Evolutionary conservation across 768 basidiomycete genomes (phyloP), one percentile per base, ranked within the genome.

Genomic region (Phaeolepiota aurea): DNA sequence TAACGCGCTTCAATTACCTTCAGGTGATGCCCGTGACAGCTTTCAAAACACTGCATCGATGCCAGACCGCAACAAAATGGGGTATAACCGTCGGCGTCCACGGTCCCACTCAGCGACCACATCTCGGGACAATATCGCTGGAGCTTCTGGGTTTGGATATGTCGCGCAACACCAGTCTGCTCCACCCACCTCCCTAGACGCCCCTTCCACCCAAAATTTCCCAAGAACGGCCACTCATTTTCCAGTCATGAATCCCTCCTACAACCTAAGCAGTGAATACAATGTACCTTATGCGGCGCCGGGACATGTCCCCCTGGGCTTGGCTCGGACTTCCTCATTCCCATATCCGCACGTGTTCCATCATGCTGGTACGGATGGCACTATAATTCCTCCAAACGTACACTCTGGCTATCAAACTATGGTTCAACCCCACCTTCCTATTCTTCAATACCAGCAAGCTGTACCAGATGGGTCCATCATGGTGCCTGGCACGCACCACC

Each of bases 351-450:
- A 62, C 38, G 43, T 51, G n/a, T 68, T 59, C 32, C 66, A 61
- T 33, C 50, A 57, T 39, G 49, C 57, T 3, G 35, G 54, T 64
- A 15, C 47, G 21, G 74, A 71, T 37, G 54, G 52, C 38, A 56
- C 45, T 42, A 62, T 67, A 58, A 55, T 65, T 32, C 50, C 61
- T 22, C 68, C 64, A 50, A 63, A 59, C 47, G 55, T 68, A 47
- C 67, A 68, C 54, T 53, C 62, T 43, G 58, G 55, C 54, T 73
- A 63, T 45, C 60, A 56, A 40, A 56, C 68, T 35, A 62, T 73
- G 54, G 53, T 69, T 44, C 59, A 58, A 52, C 37, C 59, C 32
- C 61, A 59, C 23, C 50, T 58, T 3, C 61, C 68, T 5, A 55
- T 69, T 16, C 70, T 65, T 44, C 58, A 48, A n/a, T 71, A 62